These are phyloP conservation scores for Fusarium equiseti DNA, from an alignment of 2,329 filamentous ascomycete species.

Conservation along the genomic window DNA sequence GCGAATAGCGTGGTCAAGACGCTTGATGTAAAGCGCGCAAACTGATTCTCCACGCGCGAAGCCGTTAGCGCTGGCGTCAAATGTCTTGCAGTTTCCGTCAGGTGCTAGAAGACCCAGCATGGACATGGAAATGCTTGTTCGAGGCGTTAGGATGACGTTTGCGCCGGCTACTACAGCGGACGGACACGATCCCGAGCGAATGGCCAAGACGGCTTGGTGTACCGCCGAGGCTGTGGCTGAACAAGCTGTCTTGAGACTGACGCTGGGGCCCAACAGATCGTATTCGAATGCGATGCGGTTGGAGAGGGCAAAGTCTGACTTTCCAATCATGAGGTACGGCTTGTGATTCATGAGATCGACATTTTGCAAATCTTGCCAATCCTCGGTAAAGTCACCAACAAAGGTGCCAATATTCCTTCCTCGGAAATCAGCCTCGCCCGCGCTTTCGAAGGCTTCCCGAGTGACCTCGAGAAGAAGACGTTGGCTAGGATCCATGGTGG, in stretches of 20 bases:
- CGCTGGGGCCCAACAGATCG: constrained; percentile 5
- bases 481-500: constrained; percentile 9
- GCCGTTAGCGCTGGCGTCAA: constrained; percentile 9
- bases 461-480: constrained; percentile 3
- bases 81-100: constrained; percentile 51
- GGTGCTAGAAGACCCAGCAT: constrained; percentile 50
- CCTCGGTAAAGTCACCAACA: constrained; percentile 6
- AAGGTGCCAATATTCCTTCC: constrained; percentile 13
- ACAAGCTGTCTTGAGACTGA: constrained; percentile 12
- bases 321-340: background rate
- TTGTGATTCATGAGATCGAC: constrained; percentile 1
- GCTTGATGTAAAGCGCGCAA: constrained; percentile 13
- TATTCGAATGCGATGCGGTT: constrained; percentile 14
- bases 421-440: background rate
- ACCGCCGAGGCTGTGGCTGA: constrained; percentile 15
- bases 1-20: constrained; percentile 1
- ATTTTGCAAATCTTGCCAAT: constrained; percentile 6
- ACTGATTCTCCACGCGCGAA: constrained; percentile 14
- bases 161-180: constrained; percentile 2
- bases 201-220: constrained; percentile 27
- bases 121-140: constrained; percentile 4
- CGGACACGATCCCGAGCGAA: constrained; percentile 2
- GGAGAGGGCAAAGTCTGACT: constrained; percentile 12
- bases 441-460: constrained; percentile 2
- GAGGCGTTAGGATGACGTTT: constrained; percentile 10